These are phyloP conservation scores for Euphorbia peplus DNA, from an alignment of 345 rosid genomes.

Conservation along the genomic window DNA sequence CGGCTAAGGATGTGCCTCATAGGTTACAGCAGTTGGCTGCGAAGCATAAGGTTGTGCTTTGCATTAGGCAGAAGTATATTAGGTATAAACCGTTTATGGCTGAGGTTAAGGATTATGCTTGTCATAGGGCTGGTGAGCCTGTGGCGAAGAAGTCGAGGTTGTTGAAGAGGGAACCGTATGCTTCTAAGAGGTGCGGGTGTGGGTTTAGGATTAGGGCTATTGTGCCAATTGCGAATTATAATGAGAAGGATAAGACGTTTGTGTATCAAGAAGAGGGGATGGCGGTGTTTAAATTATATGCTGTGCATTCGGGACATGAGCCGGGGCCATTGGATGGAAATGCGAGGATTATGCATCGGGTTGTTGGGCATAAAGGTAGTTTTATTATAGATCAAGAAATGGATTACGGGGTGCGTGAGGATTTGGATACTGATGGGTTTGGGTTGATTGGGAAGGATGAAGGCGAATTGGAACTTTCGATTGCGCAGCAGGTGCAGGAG, in stretches of 20 bases:
- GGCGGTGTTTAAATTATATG: conserved; percentile 89
- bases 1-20: conserved; percentile 87
- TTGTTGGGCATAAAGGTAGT: conserved; percentile 84
- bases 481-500: conserved; percentile 82
- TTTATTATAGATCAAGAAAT: conserved; percentile 72
- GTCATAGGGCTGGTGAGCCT: conserved; percentile 98
- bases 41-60: conserved; percentile 93
- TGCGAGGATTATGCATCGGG: conserved; percentile 96
- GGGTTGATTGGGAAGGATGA: conserved; percentile 68
- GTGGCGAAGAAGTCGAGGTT: conserved; percentile 76
- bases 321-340: conserved; percentile 96
- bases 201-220: conserved; percentile 96
- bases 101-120: conserved; percentile 99
- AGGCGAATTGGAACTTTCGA: conserved; percentile 56
- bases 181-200: conserved; percentile 92
- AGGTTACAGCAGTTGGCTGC: conserved; percentile 90
- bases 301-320: conserved; percentile 98
- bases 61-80: conserved; percentile 96
- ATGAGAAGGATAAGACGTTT: conserved; percentile 92
- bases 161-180: conserved; percentile 97
- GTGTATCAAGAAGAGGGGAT: conserved; percentile 94
- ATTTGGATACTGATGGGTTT: conserved; percentile 61
- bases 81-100: conserved; percentile 99
- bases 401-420: conserved; percentile 84
- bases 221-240: conserved; percentile 88